Base-by-base conservation (phyloP, 805 yeast species). In the Yamadazyma insecticola region DNA sequence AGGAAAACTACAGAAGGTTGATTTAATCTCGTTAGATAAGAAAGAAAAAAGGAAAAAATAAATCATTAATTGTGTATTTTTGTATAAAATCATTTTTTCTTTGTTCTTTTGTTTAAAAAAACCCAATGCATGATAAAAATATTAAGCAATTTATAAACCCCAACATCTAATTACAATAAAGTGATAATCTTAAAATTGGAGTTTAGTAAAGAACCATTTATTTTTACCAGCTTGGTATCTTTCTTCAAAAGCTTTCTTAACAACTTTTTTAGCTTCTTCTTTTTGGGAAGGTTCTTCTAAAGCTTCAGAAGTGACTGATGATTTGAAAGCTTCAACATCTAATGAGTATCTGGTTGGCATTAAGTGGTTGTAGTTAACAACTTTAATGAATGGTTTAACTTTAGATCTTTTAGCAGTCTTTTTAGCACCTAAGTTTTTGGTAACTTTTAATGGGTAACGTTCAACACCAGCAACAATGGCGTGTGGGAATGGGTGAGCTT, bases 161-260 rank as follows among this genome's bases (percentile, higher is more conserved):
- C 29, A 26, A 26, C 19, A 23, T 23, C 22, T 26, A 26, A 18
- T 22, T 13, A 12, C 13, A n/a, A n/a, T n/a, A n/a, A n/a, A n/a
- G n/a, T n/a, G 15, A 25, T 21, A 21, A 10, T 26, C 36, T 78
- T 84, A 86, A 76, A 86, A 86, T 75, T 82, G 80, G 68, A 86
- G 82, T 78, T 92, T 92, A 72, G 95, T 81, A 89, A 92, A 92
- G 81, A 92, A 92, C 98, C 98, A 92, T 77, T 88, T 89, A 89
- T 90, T 90, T 84, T 92, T 88, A 70, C 98, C 98, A 66, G 96
- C 87, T 72, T 85, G 94, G 80, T 90, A 95, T 81, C 88, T 87
- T 77, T 90, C 96, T 78, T 92, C 98, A 65, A 92, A 90, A 67
- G 95, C 96, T 81, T 89, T 85, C 86, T 87, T 92, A 71, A 92